These are phyloP conservation scores for Daldinia bambusicola DNA, from an alignment of 495 filamentous ascomycete species.

Conservation along the genomic window DNA sequence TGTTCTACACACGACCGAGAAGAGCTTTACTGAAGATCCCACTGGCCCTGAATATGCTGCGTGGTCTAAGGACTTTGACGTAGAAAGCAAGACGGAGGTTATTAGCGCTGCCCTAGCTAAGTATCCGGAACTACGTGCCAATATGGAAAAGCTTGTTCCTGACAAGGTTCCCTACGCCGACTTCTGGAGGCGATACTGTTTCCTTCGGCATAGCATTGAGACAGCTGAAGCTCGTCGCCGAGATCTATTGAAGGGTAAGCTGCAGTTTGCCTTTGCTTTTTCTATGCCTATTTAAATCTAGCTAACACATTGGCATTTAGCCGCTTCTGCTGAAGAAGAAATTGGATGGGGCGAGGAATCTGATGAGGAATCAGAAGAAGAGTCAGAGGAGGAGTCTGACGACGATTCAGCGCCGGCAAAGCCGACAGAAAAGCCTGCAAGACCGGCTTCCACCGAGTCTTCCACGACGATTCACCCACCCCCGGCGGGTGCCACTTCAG, in stretches of 20 bases:
- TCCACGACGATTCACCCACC: conserved; percentile 64
- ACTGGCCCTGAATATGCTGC: conserved; percentile 75
- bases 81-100: conserved; percentile 84
- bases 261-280: neutral
- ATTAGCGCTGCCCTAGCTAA: conserved; percentile 86
- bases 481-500: conserved; percentile 29
- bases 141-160: conserved; percentile 97
- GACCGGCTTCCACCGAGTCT: conserved; percentile 59
- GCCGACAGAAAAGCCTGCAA: conserved; percentile 42
- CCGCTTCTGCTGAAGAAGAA: conserved; percentile 75
- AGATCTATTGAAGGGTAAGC: conserved; percentile 89
- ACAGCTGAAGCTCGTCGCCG: conserved; percentile 91
- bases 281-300: conserved; percentile 21
- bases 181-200: conserved; percentile 98
- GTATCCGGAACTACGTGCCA: conserved; percentile 85
- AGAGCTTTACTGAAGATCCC: conserved; percentile 88
- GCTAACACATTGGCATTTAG: conserved; percentile 56
- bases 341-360: conserved; percentile 83
- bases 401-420: conserved; percentile 47
- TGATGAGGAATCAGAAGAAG: conserved; percentile 22
- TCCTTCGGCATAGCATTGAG: conserved; percentile 91
- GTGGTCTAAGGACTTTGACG: conserved; percentile 81
- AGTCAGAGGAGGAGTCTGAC: conserved; percentile 40
- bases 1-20: conserved; percentile 85
- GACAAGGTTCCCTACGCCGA: conserved; percentile 85